These are phyloP conservation scores for Macaranga tanarius DNA, from an alignment of 441 rosid genomes.

Conservation along the genomic window DNA sequence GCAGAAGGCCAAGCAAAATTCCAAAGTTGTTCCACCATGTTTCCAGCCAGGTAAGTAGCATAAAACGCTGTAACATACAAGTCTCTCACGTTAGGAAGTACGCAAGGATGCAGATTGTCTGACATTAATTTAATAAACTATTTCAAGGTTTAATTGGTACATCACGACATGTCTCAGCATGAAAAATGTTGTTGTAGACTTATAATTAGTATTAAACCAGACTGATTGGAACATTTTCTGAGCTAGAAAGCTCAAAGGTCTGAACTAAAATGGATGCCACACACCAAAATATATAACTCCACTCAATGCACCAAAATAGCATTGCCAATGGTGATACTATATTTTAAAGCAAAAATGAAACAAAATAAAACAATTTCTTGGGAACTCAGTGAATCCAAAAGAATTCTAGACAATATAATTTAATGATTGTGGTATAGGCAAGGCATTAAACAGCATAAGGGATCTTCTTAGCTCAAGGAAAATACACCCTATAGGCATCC, in stretches of 20 bases:
- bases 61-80: conserved; percentile 59
- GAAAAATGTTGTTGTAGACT: neutral
- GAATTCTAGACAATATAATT: neutral
- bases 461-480: neutral
- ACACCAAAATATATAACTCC: neutral
- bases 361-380: neutral
- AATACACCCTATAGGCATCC: neutral
- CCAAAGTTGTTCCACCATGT: conserved; percentile 91
- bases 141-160: neutral
- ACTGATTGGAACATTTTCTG: neutral
- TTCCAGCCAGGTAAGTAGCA: conserved; percentile 73
- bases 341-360: neutral
- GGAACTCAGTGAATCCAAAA: neutral
- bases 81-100: conserved; percentile 17
- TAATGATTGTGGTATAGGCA: neutral
- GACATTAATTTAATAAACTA: neutral
- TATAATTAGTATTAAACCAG: neutral
- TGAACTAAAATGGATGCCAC: neutral
- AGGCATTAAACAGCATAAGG: neutral
- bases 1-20: conserved; percentile 97
- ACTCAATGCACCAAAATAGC: neutral
- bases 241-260: conserved; percentile 2
- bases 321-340: neutral
- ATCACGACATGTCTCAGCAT: neutral
- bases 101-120: neutral